Base-by-base conservation (phyloP, 2,329 filamentous ascomycete genomes). In the Nigrospora sphaerica region DNA sequence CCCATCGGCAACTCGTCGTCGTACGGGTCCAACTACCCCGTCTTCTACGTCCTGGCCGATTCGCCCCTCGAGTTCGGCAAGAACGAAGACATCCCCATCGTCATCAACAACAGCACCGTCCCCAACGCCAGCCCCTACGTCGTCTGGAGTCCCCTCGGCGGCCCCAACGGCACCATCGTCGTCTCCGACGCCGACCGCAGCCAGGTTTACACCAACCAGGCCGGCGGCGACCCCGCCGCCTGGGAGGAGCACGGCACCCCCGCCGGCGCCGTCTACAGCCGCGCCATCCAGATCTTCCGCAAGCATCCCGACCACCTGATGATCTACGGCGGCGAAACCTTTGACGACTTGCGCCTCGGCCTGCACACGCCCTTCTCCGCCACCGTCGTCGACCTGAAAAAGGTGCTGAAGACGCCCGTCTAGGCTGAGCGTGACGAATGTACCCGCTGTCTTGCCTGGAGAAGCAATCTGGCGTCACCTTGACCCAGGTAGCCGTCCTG, bases 131-230 rank as follows among this genome's bases (percentile, higher is more conserved):
- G 63, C 33, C 72, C 72, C 0, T 72, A 71, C 42, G 63, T 73
- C 3, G 60, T 68, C 3, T 74, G 71, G 70, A 67, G 62, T 13
- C 57, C 68, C 7, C 57, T 62, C 32, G 71, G 71, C 31, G 68
- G 71, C n/a, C 54, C 55, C 45, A 69, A 73, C 52, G 71, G 71
- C 13, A 73, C 70, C 12, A 66, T 74, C 43, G 51, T 73, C 34
- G 64, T 73, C 17, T 69, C 62, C 48, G 62, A 63, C 41, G 67
- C 65, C 12, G 63, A 63, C 36, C 56, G 59, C 49, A 51, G 55
- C 17, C 62, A 69, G 43, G 59, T 74, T 28, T 74, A 67, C 48
- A 62, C 64, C 32, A 74, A 74, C 59, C 62, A 63, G 46, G 60
- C 57, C 46, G 59, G 70, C 18, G 68, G 68, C 37, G 65, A 63